Evolutionary conservation across 164 flowering plant species (phyloP), one percentile per base, ranked within the genome.

Genomic region (Annona cherimola): DNA sequence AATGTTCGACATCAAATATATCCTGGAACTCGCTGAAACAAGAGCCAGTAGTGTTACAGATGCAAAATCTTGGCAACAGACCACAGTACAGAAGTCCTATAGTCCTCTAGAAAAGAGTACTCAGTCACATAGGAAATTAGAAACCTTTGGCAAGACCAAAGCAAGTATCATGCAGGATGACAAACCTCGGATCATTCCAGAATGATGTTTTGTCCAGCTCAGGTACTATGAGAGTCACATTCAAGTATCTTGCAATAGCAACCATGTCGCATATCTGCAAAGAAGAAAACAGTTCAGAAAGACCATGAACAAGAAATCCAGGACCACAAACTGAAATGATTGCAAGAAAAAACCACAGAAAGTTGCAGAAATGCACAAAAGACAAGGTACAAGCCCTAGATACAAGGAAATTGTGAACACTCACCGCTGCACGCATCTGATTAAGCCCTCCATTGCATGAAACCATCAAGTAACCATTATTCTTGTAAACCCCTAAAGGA

Each of bases 241-340:
- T 94, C 59, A 94, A 70, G 70, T 86, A 81, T 80, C 98, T 88
- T 63, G 98, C 99, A 80, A 93, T 88, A 41, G 97, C 83, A 59
- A 95, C 99, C 99, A 95, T 95, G 76, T 93, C 99, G 78, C 99
- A 95, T 26, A 95, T 93, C 99, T 95, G 88, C 40, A 75, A 12
- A 73, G 18, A 46, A 70, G 54, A 11, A 46, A 4, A 9, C 11
- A 65, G 45, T 69, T n/a, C 18, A 6, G 64, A 73, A 59, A 61
- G n/a, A 41, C 45, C 39, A 42, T 60, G 20, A 70, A 55, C 50
- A 70, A 3, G 61, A 20, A 42, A 20, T 43, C 16, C 9, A 8
- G 63, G 42, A 60, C 19, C 2, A 70, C 9, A 70, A 4, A 41
- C 42, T 26, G 7, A 60, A 70, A 71, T 50, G 6, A 43, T 40